Evolutionary conservation across 495 filamentous ascomycete genomes (phyloP), one percentile per base, ranked within the genome.

Genomic region (Penicillium bialowiezense): DNA sequence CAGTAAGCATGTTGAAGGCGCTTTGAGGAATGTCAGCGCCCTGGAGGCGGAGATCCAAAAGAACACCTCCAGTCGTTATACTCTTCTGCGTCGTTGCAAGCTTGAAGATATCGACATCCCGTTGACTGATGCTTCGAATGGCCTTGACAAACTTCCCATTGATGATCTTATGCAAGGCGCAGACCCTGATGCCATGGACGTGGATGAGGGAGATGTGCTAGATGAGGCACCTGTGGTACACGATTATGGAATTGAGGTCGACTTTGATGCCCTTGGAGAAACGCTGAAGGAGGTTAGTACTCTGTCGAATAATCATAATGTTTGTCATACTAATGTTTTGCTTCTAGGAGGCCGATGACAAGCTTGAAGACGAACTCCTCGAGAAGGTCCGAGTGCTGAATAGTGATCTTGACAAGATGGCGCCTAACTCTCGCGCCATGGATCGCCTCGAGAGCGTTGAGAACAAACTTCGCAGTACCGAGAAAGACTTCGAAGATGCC

Each of bases 381-480:
- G 88, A 92, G 34, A 85, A 85, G 62, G 88, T 97, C 54, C 74
- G 78, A 31, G 70, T 75, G 24, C 76, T 97, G 7, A 85, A 84
- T 31, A 70, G 72, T 42, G 89, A 95, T 58, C 81, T 99, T 26
- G 90, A 95, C 52, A 91, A 91, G 62, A 88, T 97, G 71, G 86
- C 91, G 48, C 92, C 92, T 20, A 97, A 99, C 65, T 91, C 96
- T 79, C 88, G 91, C 56, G 92, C 92, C 21, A 87, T 91, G 65
- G 91, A 97, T 54, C 87, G 91, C n/a, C 76, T 99, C 3, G 87
- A 91, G 59, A 86, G 78, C 5, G 90, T 95, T 14, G 85, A 92
- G 63, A 80, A 82, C 48, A 86, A 91, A 38, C 88, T 97, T 34
- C 84, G 89, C 49, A 76, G 83, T 39, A 95, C 90, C 2, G 90